These are phyloP conservation scores for Leccinum variicolor DNA, from an alignment of 768 basidiomycete genomes.

Conservation along the genomic window DNA sequence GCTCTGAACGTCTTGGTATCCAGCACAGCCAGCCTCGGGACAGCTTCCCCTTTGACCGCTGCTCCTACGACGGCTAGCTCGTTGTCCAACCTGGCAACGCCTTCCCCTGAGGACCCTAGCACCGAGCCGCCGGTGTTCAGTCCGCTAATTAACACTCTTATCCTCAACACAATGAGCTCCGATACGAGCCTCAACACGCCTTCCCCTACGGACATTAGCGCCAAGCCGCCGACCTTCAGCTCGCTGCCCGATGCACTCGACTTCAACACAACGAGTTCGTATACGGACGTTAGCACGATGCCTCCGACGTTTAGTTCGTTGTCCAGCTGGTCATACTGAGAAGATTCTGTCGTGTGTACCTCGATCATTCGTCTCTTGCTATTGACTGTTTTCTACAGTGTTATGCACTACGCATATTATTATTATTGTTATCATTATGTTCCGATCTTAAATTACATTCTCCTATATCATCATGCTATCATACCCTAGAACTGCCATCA, in stretches of 20 bases:
- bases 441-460: not conserved
- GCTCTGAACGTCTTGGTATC: not conserved
- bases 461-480: not conserved
- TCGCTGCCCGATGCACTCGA: not conserved
- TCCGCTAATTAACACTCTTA: no score
- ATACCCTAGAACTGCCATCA: not conserved
- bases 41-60: not conserved
- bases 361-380: not conserved
- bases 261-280: conserved; percentile 4
- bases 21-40: not conserved
- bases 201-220: not conserved
- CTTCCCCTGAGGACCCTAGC: not conserved
- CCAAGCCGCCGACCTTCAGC: not conserved
- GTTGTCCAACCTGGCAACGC: not conserved
- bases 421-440: not conserved
- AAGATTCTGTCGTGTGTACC: not conserved
- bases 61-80: not conserved
- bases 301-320: conserved; percentile 11
- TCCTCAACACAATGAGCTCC: no score
- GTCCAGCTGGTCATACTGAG: conserved; percentile 1
- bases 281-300: conserved; percentile 17
- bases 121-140: no score
- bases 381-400: not conserved
- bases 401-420: not conserved
- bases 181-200: no score